Evolutionary conservation across 306 rosid genomes (phyloP).

Genomic region (Prinsepia uniflora): DNA sequence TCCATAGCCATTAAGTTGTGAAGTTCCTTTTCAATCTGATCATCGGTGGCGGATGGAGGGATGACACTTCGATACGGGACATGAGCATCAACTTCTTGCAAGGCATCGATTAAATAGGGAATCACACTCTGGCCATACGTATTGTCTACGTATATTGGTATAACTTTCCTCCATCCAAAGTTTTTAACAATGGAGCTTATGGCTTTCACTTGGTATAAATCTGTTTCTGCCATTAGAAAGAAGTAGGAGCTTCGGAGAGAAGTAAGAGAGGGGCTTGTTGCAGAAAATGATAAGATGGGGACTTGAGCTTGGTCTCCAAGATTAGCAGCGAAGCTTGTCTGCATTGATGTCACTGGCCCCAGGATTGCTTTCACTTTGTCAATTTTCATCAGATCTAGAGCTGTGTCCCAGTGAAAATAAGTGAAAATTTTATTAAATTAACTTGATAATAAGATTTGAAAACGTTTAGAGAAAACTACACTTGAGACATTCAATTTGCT

Average conservation of each 20-base stretch:
- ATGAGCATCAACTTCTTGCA: conserved; percentile 33
- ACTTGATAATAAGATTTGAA: not conserved
- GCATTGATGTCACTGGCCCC: conserved; percentile 42
- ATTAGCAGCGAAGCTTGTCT: conserved; percentile 33
- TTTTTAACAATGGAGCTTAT: conserved; percentile 35
- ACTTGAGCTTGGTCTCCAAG: conserved; percentile 42
- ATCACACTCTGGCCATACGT: conserved; percentile 41
- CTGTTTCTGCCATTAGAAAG: conserved; percentile 39
- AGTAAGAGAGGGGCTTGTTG: conserved; percentile 50
- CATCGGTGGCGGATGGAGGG: conserved; percentile 36
- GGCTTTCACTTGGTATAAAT: conserved; percentile 42
- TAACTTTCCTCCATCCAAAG: conserved; percentile 55
- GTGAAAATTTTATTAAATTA: not conserved
- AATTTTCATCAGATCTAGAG: conserved; percentile 25
- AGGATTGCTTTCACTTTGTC: conserved; percentile 26
- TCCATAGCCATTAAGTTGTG: conserved; percentile 39
- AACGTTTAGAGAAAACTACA: too few relatives aligned
- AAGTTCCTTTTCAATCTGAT: conserved; percentile 33
- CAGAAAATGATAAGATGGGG: conserved; percentile 50
- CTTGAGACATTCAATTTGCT: too few relatives aligned
- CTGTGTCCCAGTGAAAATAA: conserved; percentile 3
- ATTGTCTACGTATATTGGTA: conserved; percentile 50
- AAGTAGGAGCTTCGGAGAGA: conserved; percentile 42
- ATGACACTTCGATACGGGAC: conserved; percentile 36
- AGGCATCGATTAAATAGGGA: conserved; percentile 33